A percentile compares a stretch with the other conserved stretches of the same genome.
phyloP scores from a whole-genome alignment of 805 yeast genomes.

The Zygosaccharomyces lentus region DNA sequence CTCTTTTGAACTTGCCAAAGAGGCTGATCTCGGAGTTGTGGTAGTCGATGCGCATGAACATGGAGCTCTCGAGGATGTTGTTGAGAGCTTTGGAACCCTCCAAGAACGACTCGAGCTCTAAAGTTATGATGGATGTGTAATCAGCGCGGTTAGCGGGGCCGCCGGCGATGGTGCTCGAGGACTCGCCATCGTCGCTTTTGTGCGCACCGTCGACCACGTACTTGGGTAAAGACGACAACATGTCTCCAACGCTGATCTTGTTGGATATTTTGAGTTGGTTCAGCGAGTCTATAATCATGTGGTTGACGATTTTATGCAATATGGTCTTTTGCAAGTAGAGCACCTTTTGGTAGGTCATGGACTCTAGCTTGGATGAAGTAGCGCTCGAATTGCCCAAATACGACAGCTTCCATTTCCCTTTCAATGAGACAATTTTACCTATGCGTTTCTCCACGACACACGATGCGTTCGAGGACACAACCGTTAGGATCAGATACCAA shows the following conservation, averaged over 20 bases:
- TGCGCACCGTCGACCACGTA: constrained; percentile 17
- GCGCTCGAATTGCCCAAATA: constrained; percentile 28
- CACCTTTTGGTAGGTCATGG: constrained; percentile 35
- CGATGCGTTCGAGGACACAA: constrained; percentile 32
- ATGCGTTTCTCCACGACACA: constrained; percentile 34
- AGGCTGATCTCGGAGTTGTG: constrained; percentile 27
- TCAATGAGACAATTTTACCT: constrained; percentile 31
- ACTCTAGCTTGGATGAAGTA: constrained; percentile 28
- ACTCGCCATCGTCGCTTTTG: neutral
- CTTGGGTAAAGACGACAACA: constrained; percentile 21
- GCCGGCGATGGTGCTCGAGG: neutral
- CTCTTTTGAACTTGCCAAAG: constrained; percentile 32
- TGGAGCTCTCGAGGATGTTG: constrained; percentile 29
- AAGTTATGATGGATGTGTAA: constrained; percentile 25
- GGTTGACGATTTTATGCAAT: constrained; percentile 33
- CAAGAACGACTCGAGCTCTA: constrained; percentile 32
- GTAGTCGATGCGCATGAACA: constrained; percentile 34
- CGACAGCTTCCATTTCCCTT: constrained; percentile 33
- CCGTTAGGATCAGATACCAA: constrained; percentile 35
- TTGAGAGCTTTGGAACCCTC: constrained; percentile 29
- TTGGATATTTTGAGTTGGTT: constrained; percentile 32
- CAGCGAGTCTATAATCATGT: constrained; percentile 36
- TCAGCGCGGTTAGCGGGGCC: constrained; percentile 6
- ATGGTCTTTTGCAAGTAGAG: constrained; percentile 30
- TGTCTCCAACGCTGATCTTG: constrained; percentile 23